These are phyloP conservation scores for Chrysanthemum lavandulifolium DNA, from an alignment of 129 eudicot genomes.

Conservation along the genomic window DNA sequence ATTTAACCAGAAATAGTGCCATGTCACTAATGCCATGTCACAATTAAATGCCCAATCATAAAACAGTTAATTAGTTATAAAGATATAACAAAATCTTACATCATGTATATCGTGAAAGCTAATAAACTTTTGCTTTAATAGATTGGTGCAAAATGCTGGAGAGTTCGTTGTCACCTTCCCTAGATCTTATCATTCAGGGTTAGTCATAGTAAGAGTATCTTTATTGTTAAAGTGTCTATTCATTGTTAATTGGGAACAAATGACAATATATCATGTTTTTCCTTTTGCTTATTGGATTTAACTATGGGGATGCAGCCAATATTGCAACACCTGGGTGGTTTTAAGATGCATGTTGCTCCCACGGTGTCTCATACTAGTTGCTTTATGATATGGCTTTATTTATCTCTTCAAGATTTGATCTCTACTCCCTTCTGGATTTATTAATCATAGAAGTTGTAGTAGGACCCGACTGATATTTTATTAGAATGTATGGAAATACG, in stretches of 20 bases:
- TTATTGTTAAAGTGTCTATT: not conserved
- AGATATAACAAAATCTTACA: not conserved
- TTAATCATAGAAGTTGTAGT: no score
- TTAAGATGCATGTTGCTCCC: conserved; percentile 70
- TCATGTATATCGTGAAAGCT: conserved; percentile 12
- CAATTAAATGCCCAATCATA: no score
- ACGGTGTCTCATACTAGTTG: no score
- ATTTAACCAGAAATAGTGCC: no score
- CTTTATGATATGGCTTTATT: conserved; percentile 80
- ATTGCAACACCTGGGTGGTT: conserved; percentile 98
- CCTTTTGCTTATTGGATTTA: conserved; percentile 52
- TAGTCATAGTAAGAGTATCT: conserved; percentile 62
- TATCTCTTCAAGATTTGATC: conserved; percentile 63
- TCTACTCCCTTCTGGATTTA: not conserved
- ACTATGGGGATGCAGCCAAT: conserved; percentile 92
- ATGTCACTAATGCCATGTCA: no score
- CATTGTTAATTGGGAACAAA: not conserved
- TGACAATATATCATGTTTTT: not conserved
- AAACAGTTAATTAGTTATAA: no score
- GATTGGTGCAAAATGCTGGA: conserved; percentile 92
- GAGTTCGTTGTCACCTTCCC: conserved; percentile 97
- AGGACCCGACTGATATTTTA: no score
- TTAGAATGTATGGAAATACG: no score
- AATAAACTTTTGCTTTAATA: conserved; percentile 26
- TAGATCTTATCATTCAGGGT: conserved; percentile 92